Conservation (phyloP, 306 rosid species). For the Calophaca sinica region DNA sequence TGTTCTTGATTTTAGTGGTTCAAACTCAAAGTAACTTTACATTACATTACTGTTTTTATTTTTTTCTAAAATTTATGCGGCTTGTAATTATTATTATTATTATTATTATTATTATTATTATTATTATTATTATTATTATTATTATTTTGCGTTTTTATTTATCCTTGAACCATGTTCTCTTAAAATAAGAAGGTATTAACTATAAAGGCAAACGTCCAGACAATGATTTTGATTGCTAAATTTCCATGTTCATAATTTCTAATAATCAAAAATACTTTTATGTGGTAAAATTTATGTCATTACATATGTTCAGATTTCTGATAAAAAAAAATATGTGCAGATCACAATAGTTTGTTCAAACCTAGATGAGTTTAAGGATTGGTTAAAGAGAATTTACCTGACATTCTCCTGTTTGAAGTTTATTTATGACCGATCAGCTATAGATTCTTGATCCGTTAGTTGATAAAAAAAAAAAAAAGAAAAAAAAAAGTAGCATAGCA, state of each 20-base stretch:
- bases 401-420: neutral
- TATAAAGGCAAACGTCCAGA: slow-evolving; percentile 1
- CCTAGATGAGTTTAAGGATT: neutral
- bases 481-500: too few species aligned
- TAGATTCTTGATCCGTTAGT: neutral
- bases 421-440: slow-evolving; percentile 8
- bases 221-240: slow-evolving; percentile 28
- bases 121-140: slow-evolving; percentile 2
- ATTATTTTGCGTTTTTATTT: neutral
- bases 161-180: slow-evolving; percentile 34
- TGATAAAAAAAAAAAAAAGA: too few species aligned
- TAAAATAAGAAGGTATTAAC: slow-evolving; percentile 7
- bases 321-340: slow-evolving; percentile 6
- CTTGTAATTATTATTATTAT: slow-evolving; percentile 10
- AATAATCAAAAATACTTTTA: too few species aligned
- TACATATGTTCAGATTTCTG: neutral
- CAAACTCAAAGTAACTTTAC: neutral
- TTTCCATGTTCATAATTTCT: neutral
- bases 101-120: neutral
- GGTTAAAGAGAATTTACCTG: neutral
- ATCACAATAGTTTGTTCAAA: slow-evolving; percentile 29
- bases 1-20: slow-evolving; percentile 30
- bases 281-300: too few species aligned
- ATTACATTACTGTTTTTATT: neutral
- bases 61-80: neutral